Percentiles rank a stretch among this genome's conserved stretches.
phyloP scores from a whole-genome alignment of 2,329 filamentous ascomycete genomes.

The Blastomyces silverae region DNA sequence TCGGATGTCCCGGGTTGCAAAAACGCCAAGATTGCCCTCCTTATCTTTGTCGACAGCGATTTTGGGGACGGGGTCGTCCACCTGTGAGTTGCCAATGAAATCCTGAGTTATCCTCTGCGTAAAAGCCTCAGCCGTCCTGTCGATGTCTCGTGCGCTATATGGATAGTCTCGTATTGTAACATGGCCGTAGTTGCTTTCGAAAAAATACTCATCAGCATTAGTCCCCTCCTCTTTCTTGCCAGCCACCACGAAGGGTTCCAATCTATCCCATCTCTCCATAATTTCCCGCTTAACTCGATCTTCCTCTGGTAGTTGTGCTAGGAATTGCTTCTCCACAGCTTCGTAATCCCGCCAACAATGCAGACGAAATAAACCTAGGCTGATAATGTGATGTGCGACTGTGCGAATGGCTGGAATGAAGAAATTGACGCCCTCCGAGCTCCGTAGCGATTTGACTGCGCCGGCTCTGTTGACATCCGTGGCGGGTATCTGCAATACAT shows the following conservation, averaged over 20 bases:
- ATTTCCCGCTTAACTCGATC: constrained; percentile 26
- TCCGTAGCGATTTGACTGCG: constrained; percentile 24
- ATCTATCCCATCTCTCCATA: constrained; percentile 19
- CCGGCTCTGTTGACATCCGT: constrained; percentile 12
- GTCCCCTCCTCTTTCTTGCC: constrained; percentile 12
- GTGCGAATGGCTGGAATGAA: constrained; percentile 30
- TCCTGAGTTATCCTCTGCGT: constrained; percentile 24
- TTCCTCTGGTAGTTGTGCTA: constrained; percentile 20
- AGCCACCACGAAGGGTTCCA: constrained; percentile 14
- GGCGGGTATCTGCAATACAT: constrained; percentile 24
- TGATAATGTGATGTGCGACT: constrained; percentile 28
- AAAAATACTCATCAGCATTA: constrained; percentile 23
- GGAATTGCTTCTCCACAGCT: constrained; percentile 22
- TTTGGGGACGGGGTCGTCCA: constrained; percentile 17
- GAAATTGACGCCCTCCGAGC: constrained; percentile 26
- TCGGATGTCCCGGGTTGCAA: constrained; percentile 27
- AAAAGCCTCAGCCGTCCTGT: constrained; percentile 21
- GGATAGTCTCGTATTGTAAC: constrained; percentile 26
- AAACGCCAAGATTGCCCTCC: constrained; percentile 24
- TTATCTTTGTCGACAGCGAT: constrained; percentile 14
- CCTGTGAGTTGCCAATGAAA: constrained; percentile 22
- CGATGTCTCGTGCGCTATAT: constrained; percentile 25
- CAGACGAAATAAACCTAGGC: constrained; percentile 29
- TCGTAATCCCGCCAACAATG: constrained; percentile 31
- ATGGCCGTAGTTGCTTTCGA: constrained; percentile 26